phyloP scores from a whole-genome alignment of 1,139 yeast species.

The Suhomyces coccinellae region DNA sequence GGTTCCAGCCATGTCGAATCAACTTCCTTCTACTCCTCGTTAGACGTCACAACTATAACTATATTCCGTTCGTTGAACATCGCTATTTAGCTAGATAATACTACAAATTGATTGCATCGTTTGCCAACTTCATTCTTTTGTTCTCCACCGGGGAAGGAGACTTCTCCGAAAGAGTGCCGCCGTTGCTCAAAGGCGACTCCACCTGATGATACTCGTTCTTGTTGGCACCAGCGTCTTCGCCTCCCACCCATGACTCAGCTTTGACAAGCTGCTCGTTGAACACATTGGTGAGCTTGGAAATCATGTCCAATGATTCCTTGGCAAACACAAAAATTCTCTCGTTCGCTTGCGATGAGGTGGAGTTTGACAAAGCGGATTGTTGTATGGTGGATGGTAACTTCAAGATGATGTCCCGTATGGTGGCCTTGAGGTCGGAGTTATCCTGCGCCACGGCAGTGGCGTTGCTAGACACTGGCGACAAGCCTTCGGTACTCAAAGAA shows the following conservation, averaged over 20 bases:
- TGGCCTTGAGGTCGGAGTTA: constrained; percentile 47
- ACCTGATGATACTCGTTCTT: constrained; percentile 1
- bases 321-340: constrained; percentile 79
- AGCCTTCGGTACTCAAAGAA: constrained; percentile 27
- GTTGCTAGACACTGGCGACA: constrained; percentile 8
- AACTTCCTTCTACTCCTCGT: no score
- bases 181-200: not conserved
- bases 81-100: not conserved
- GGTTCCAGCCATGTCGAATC: no score
- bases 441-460: constrained; percentile 12
- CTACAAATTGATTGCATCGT: not conserved
- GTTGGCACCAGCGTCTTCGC: constrained; percentile 30
- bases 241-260: constrained; percentile 81
- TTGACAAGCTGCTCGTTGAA: constrained; percentile 81
- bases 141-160: constrained; percentile 11
- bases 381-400: constrained; percentile 58
- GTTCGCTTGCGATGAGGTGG: constrained; percentile 39
- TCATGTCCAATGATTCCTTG: constrained; percentile 86
- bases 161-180: constrained; percentile 1
- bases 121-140: constrained; percentile 14
- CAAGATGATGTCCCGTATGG: constrained; percentile 77
- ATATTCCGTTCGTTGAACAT: not conserved
- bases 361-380: constrained; percentile 25
- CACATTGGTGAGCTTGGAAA: constrained; percentile 74
- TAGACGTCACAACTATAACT: not conserved